phyloP scores from a whole-genome alignment of 129 eudicot species.

The Centaurea solstitialis region DNA sequence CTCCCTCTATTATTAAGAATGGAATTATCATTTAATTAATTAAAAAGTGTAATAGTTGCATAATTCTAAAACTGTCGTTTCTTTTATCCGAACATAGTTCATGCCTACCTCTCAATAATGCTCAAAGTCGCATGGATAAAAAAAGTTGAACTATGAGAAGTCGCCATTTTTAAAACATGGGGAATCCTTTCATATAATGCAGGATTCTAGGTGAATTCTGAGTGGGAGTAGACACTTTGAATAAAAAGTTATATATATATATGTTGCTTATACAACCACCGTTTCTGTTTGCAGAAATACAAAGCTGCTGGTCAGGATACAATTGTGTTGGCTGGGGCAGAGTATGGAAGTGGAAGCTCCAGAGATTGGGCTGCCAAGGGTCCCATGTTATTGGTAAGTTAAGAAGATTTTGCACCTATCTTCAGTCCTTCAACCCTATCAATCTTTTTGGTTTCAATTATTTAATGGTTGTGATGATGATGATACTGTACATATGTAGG shows the following conservation, averaged over 20 bases:
- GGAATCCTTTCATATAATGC: too few species aligned
- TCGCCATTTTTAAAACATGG: too few species aligned
- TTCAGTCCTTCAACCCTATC: neutral
- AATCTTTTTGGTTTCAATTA: neutral
- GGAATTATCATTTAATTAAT: neutral
- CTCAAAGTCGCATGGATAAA: too few species aligned
- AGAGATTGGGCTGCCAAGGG: conserved; percentile 99
- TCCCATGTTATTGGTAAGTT: conserved; percentile 78
- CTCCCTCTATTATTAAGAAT: neutral
- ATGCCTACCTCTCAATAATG: too few species aligned
- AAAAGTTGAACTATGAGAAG: too few species aligned
- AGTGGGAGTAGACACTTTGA: too few species aligned
- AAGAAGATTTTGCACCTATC: too few species aligned
- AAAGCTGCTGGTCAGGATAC: conserved; percentile 85
- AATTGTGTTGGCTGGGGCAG: conserved; percentile 87
- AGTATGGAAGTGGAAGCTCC: conserved; percentile 98
- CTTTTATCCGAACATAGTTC: too few species aligned
- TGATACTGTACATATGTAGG: conserved; percentile 42
- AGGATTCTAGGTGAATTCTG: too few species aligned
- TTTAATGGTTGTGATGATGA: neutral
- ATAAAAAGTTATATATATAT: neutral
- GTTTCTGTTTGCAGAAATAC: conserved; percentile 54
- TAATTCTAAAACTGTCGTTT: neutral
- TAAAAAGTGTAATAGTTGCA: neutral
- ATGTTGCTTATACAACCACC: neutral